Conservation (phyloP, 2,329 filamentous ascomycete species). For the Venturia aucupariae region DNA sequence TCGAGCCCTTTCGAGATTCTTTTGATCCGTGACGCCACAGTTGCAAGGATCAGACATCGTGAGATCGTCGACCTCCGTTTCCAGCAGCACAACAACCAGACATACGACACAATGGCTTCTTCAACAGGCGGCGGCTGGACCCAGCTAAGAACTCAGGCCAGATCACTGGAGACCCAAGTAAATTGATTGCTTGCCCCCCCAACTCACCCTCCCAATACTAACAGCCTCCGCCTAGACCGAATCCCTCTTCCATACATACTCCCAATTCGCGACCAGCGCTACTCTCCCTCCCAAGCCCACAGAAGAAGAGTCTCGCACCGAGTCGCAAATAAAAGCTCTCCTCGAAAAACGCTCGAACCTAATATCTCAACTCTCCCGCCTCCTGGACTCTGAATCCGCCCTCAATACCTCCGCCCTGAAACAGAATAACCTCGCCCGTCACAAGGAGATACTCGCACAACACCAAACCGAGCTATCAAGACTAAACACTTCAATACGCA, state of each 20-base stretch:
- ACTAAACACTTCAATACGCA: slow-evolving; percentile 61
- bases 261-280: slow-evolving; percentile 74
- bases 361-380: slow-evolving; percentile 71
- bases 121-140: slow-evolving; percentile 58
- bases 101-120: slow-evolving; percentile 20
- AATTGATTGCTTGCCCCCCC: slow-evolving; percentile 19
- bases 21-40: neutral
- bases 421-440: slow-evolving; percentile 86
- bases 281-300: slow-evolving; percentile 75
- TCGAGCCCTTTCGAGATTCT: neutral
- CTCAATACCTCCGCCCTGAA: slow-evolving; percentile 89
- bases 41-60: neutral
- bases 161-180: slow-evolving; percentile 85
- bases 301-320: slow-evolving; percentile 71
- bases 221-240: slow-evolving; percentile 56
- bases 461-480: slow-evolving; percentile 76
- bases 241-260: slow-evolving; percentile 72
- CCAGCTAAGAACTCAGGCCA: slow-evolving; percentile 85
- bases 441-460: slow-evolving; percentile 80
- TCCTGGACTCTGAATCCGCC: slow-evolving; percentile 85
- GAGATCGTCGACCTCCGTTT: neutral
- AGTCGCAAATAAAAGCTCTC: slow-evolving; percentile 74
- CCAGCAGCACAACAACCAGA: neutral
- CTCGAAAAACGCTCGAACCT: slow-evolving; percentile 81
- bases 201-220: neutral